Base-by-base conservation (phyloP, 768 basidiomycete species). In the Kwoniella sp. region DNA sequence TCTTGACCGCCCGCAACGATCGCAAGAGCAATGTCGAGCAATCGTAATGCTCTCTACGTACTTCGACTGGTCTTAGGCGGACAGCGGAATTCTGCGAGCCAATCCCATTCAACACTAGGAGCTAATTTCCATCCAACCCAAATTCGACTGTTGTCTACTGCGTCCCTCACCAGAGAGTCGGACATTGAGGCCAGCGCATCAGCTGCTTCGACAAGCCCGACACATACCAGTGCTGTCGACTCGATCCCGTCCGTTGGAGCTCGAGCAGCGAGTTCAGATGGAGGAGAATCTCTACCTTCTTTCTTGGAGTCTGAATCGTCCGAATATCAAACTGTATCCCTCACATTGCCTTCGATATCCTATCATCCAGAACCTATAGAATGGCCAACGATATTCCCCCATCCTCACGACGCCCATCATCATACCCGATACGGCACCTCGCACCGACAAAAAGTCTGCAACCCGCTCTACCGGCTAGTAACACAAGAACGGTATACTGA, bases 301-400 rank as follows among this genome's bases (percentile, higher is more conserved):
- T 75, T 75, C 37, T 71, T 75, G 36, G 73, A 75, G 57, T n/a
- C 63, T 2, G 58, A 70, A 17, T 63, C 65, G 19, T 29, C 55
- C 4, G 73, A 75, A 37, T 75, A 75, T 24, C 26, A 40, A 4
- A 52, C 64, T 1, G 69, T 61, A 2, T 51, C 29, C 2, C 53
- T 69, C 21, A 24, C 57, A 2, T 63, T 75, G 4, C 71, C 73
- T 21, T 21, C 56, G 8, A 24, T 57, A 29, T 25, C 54, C 0
- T n/a, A 55, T 19, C 21, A 57, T 25, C 49, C 55, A 4, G 63
- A 61, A 36, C 67, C 73, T 10, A 67, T 73, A 22, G 67, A 67
- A n/a, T 76, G 74, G 74, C 71, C 74, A 12, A 72, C 67, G 6
- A n/a, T 74, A 2, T 73, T 71, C 40, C 48, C 62, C 15, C 64